Evolutionary conservation across 768 basidiomycete species (phyloP).

Genomic region (Fomitopsis serialis): DNA sequence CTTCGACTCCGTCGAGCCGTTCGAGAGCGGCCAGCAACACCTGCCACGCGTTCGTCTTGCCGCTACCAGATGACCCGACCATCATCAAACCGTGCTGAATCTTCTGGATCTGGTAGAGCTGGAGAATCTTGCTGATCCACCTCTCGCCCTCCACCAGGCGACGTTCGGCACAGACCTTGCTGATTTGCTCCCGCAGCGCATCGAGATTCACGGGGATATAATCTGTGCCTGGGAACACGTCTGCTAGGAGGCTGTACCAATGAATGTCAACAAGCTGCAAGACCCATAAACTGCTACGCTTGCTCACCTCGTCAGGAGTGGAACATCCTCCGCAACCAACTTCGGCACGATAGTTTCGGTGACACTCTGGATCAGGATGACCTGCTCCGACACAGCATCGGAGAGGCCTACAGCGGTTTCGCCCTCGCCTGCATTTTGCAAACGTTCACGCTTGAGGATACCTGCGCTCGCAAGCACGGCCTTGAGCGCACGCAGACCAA

Average conservation of each 20-base stretch:
- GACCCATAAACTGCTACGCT: background rate
- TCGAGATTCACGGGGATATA: conserved; percentile 88
- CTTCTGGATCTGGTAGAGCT: conserved; percentile 98
- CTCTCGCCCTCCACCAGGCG: conserved; percentile 81
- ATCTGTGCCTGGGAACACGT: conserved; percentile 95
- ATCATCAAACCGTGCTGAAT: conserved; percentile 99
- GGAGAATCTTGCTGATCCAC: conserved; percentile 94
- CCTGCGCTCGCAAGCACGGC: conserved; percentile 95
- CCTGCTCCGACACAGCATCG: conserved; percentile 80
- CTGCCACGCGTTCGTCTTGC: conserved; percentile 97
- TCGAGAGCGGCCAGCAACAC: conserved; percentile 88
- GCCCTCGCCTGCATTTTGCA: conserved; percentile 41
- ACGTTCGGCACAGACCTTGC: conserved; percentile 80
- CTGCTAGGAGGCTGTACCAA: conserved; percentile 75
- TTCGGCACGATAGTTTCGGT: conserved; percentile 99
- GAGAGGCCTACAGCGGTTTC: conserved; percentile 52
- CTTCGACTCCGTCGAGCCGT: conserved; percentile 86
- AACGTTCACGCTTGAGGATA: conserved; percentile 90
- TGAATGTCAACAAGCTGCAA: conserved; percentile 2
- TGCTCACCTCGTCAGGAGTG: conserved; percentile 80
- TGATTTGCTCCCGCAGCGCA: conserved; percentile 77
- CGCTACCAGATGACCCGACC: conserved; percentile 96
- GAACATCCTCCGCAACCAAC: conserved; percentile 94
- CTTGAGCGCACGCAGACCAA: conserved; percentile 95
- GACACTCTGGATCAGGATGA: conserved; percentile 96